A percentile compares a stretch with the other conserved stretches of the same genome.
These are phyloP conservation scores for Hypoxylon intermedium DNA, from an alignment of 495 filamentous ascomycete genomes.

Conservation along the genomic window DNA sequence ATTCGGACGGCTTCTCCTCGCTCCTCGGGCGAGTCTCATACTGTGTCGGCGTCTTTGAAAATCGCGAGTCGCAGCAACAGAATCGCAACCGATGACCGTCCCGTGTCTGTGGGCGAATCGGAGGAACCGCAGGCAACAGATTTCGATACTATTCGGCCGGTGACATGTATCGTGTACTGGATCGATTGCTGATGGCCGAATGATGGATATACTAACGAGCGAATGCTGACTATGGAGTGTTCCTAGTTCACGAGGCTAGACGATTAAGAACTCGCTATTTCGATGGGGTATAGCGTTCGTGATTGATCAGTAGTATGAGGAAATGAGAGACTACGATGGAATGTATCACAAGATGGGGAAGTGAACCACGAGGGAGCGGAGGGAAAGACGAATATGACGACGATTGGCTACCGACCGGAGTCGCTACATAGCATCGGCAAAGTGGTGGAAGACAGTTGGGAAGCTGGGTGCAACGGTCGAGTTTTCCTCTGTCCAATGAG, in stretches of 20 bases:
- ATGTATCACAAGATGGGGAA: conserved; percentile 28
- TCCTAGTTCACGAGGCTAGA: conserved; percentile 1
- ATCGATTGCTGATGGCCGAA: neutral
- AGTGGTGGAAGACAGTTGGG: conserved; percentile 22
- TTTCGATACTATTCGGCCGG: conserved; percentile 4
- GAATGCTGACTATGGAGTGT: conserved; percentile 1
- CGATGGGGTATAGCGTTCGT: conserved; percentile 1
- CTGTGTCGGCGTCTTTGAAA: conserved; percentile 14
- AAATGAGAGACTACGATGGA: conserved; percentile 17
- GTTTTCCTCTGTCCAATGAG: conserved; percentile 27
- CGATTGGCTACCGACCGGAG: conserved; percentile 37
- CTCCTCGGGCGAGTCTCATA: conserved; percentile 11
- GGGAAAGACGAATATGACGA: conserved; percentile 27
- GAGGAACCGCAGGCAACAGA: neutral
- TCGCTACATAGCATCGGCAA: conserved; percentile 23
- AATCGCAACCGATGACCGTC: conserved; percentile 18
- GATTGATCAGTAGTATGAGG: conserved; percentile 4
- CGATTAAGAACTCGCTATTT: conserved; percentile 7
- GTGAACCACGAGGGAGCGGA: conserved; percentile 21
- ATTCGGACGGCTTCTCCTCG: conserved; percentile 5
- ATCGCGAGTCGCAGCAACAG: conserved; percentile 4
- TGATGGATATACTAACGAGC: conserved; percentile 10
- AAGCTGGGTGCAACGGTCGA: conserved; percentile 23
- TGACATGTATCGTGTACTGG: neutral
- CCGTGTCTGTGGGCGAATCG: conserved; percentile 3